Evolutionary conservation across 768 basidiomycete species (phyloP), one percentile per base, ranked within the genome.

Genomic region (Boletus tomentosulus): DNA sequence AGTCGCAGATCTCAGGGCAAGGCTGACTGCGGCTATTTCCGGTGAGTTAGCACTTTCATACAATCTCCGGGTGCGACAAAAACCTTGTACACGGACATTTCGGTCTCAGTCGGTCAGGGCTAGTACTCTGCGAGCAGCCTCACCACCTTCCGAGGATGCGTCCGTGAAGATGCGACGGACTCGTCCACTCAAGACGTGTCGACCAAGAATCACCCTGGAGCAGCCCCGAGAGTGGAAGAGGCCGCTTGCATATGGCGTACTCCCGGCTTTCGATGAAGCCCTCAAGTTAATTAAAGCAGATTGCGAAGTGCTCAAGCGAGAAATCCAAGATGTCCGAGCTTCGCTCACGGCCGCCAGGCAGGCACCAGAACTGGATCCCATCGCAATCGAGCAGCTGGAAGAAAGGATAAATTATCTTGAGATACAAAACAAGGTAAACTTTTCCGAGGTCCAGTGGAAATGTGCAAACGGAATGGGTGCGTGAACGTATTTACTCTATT

Each of bases 201-300:
- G 87, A 19, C 79, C 86, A 6, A 56, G 67, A 13, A 85, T 86
- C 46, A 78, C 78, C 22, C 64, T 77, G 9, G 71, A 73, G 41
- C 71, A 70, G 1, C 85, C 84, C 2, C 75, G 81, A 24, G 67
- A 80, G 68, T 91, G 86, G 86, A 82, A 81, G 46, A 63, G 80
- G 16, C 85, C 89, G 4, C 67, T 91, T 4, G 77, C 74, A 12
- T 66, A 68, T 22, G 86, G 86, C 6, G 78, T 84, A 8, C 69
- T 91, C 27, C 87, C 87, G 3, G 87, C 84, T 4, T 97, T 92
- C 63, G 96, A 98, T 71, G 80, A 87, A 51, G 93, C 95, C 1
- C 71, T 98, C 42, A 75, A 81, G 55, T 75, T 85, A 59, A 81
- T 98, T 53, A 74, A 76, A 30, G 64, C 69, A 15, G 91, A 97